Percentiles rank a stretch among this genome's conserved stretches.
phyloP scores from a whole-genome alignment of 2,329 filamentous ascomycete genomes.

The Talaromyces sp. region DNA sequence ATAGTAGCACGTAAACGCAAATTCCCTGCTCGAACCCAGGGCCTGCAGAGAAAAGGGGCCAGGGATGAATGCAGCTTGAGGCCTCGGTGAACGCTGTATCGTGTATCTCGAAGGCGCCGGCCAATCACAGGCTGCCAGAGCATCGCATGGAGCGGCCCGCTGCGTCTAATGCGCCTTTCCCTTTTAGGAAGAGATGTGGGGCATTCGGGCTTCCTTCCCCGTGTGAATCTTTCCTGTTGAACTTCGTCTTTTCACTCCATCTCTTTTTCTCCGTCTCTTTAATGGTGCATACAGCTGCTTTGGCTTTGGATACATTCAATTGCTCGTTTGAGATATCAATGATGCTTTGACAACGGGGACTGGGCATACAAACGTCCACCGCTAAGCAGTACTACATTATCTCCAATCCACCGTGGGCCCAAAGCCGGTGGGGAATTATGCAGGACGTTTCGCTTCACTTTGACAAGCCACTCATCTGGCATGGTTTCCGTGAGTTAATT shows the following conservation, averaged over 20 bases:
- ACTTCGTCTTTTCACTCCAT: background rate
- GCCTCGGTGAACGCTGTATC: background rate
- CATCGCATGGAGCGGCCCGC: slow-evolving; percentile 11
- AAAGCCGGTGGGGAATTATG: slow-evolving; percentile 8
- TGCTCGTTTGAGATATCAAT: background rate
- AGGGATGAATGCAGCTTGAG: background rate
- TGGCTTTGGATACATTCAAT: background rate
- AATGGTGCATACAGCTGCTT: no score
- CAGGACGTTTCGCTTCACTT: slow-evolving; percentile 14
- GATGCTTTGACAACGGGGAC: background rate
- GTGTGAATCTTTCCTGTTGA: background rate
- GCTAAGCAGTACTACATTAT: background rate
- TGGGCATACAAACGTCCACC: background rate
- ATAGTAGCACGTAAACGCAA: background rate
- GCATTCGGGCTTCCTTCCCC: background rate
- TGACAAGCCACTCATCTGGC: slow-evolving; percentile 6
- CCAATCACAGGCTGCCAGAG: slow-evolving; percentile 11
- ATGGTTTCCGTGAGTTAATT: slow-evolving; percentile 4
- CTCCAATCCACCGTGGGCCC: background rate
- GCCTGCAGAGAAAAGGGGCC: background rate
- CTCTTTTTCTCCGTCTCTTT: background rate
- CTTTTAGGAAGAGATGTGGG: background rate
- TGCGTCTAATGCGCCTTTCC: slow-evolving; percentile 7
- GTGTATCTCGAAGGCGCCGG: background rate
- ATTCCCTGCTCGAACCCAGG: background rate